phyloP scores from a whole-genome alignment of 331 rosid genomes.

The Pyrus hybrid region DNA sequence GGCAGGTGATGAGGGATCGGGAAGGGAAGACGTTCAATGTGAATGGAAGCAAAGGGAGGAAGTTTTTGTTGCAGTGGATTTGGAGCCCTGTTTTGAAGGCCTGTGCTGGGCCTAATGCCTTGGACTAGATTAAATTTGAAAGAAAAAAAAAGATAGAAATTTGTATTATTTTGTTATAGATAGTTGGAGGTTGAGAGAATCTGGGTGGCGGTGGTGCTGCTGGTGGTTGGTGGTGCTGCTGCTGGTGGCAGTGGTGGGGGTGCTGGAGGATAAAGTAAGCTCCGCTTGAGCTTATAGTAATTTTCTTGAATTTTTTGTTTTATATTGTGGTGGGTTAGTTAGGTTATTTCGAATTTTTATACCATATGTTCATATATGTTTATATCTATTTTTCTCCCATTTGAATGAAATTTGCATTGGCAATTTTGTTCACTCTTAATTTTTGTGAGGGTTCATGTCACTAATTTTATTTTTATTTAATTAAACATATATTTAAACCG shows the following conservation, averaged over 20 bases:
- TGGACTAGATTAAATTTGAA: constrained; percentile 18
- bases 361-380: neutral
- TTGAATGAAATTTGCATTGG: neutral
- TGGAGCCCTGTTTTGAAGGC: constrained; percentile 77
- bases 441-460: no score
- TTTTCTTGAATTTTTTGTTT: neutral
- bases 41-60: constrained; percentile 54
- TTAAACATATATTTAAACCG: no score
- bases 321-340: neutral
- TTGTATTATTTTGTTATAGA: neutral
- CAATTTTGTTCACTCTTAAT: neutral
- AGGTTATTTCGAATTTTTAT: constrained; percentile 4
- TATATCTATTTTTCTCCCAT: neutral
- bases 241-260: neutral
- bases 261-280: constrained; percentile 3
- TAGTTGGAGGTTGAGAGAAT: neutral
- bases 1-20: constrained; percentile 58
- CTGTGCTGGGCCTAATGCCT: constrained; percentile 67
- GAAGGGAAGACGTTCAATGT: constrained; percentile 52
- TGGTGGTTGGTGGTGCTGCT: no score
- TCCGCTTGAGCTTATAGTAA: constrained; percentile 22
- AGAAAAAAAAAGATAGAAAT: neutral
- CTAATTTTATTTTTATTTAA: no score
- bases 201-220: neutral
- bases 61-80: constrained; percentile 73